phyloP scores from a whole-genome alignment of 2,329 filamentous ascomycete species.

The Aspergillus sclerotialis region DNA sequence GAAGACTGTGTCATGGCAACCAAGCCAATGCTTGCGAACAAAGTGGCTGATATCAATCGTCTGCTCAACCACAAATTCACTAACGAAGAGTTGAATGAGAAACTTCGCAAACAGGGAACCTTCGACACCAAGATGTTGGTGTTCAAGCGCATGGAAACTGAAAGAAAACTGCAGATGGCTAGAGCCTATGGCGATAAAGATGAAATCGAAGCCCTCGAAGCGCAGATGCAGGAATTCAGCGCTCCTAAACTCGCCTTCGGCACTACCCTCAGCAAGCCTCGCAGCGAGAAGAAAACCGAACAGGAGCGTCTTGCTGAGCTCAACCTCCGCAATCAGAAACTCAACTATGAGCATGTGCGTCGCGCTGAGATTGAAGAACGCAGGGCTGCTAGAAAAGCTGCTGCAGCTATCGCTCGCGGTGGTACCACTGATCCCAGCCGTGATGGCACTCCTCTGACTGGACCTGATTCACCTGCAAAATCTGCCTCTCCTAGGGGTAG shows the following conservation, averaged over 20 bases:
- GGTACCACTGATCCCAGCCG: conserved; percentile 33
- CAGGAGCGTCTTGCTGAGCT: conserved; percentile 77
- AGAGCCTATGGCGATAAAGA: conserved; percentile 57
- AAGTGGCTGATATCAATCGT: conserved; percentile 72
- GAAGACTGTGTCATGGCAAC: conserved; percentile 69
- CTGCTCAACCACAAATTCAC: conserved; percentile 77
- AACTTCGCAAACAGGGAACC: conserved; percentile 64
- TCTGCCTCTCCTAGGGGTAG: conserved; percentile 45
- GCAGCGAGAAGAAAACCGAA: conserved; percentile 52
- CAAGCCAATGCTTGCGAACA: conserved; percentile 60
- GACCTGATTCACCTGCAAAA: conserved; percentile 47
- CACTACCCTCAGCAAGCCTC: conserved; percentile 56
- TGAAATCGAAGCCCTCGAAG: conserved; percentile 42
- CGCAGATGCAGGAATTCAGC: conserved; percentile 40
- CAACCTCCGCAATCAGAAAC: conserved; percentile 75
- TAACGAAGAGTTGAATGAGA: conserved; percentile 71
- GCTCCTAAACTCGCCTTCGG: conserved; percentile 65
- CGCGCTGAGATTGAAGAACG: conserved; percentile 81
- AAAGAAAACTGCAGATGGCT: conserved; percentile 60
- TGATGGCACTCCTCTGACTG: conserved; percentile 44
- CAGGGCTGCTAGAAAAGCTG: conserved; percentile 53
- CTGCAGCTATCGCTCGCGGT: conserved; percentile 56
- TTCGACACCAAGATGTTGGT: conserved; percentile 61
- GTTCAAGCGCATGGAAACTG: conserved; percentile 61
- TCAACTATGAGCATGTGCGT: conserved; percentile 84